A percentile compares a stretch with the other conserved stretches of the same genome.
Conservation (phyloP, 768 basidiomycete species). For the Chalciporus chontae region DNA sequence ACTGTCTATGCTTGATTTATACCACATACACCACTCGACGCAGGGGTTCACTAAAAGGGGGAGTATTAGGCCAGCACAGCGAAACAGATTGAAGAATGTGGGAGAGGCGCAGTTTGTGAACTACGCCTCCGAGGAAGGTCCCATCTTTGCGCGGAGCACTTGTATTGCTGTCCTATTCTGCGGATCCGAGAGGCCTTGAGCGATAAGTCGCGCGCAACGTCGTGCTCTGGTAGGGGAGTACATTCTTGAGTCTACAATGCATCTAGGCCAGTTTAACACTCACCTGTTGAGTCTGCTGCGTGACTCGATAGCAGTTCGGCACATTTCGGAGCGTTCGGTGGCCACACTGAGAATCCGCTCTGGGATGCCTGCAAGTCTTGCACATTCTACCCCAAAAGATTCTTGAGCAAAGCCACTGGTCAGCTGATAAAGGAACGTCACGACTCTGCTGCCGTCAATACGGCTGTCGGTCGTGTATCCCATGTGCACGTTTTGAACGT, state of each 20-base stretch:
- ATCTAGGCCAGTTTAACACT: conserved; percentile 6
- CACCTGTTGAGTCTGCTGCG: conserved; percentile 52
- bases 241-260: not conserved
- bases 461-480: conserved; percentile 67
- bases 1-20: not conserved
- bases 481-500: conserved; percentile 84
- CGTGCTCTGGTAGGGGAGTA: conserved; percentile 19
- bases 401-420: conserved; percentile 70
- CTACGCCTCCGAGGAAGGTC: conserved; percentile 7
- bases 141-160: conserved; percentile 18
- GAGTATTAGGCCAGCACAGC: not conserved
- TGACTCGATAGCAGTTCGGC: conserved; percentile 52
- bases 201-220: conserved; percentile 26
- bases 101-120: not conserved
- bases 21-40: not conserved
- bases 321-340: conserved; percentile 45
- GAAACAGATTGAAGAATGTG: not conserved
- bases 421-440: conserved; percentile 85
- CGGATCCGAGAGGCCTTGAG: conserved; percentile 21
- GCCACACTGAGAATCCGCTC: conserved; percentile 65
- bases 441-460: conserved; percentile 69
- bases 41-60: not conserved
- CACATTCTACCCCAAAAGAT: conserved; percentile 93
- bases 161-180: conserved; percentile 17
- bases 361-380: conserved; percentile 80